These are phyloP conservation scores for Syncephalis plumigaleata DNA, from an alignment of 371 early-diverging fungal genomes.

Conservation along the genomic window DNA sequence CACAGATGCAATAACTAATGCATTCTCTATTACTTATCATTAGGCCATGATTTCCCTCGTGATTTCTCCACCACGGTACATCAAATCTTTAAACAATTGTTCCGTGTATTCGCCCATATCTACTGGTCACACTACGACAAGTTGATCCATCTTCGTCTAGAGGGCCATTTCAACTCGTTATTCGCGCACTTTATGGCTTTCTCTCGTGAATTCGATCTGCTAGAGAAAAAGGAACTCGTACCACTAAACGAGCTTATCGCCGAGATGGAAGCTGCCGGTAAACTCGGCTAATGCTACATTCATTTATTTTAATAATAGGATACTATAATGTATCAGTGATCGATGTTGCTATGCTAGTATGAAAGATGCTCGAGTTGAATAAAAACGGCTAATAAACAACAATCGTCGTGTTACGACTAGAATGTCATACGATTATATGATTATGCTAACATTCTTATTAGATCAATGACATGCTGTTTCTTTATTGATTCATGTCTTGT, in stretches of 20 bases:
- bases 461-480: no score
- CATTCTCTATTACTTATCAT: background rate
- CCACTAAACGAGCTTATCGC: slow-evolving; percentile 67
- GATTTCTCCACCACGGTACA: slow-evolving; percentile 51
- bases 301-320: no score
- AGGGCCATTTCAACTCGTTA: slow-evolving; percentile 84
- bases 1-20: background rate
- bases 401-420: no score
- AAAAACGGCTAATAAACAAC: no score
- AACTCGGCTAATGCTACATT: slow-evolving; percentile 11
- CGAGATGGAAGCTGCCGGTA: slow-evolving; percentile 30
- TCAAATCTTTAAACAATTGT: slow-evolving; percentile 63
- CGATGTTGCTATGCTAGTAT: no score
- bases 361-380: no score
- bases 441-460: no score
- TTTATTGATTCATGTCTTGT: no score
- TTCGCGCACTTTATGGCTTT: slow-evolving; percentile 90
- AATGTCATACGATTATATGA: no score
- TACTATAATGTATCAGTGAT: no score
- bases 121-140: slow-evolving; percentile 85
- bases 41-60: slow-evolving; percentile 58
- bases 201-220: slow-evolving; percentile 72
- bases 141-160: slow-evolving; percentile 58
- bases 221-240: slow-evolving; percentile 78
- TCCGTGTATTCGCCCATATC: slow-evolving; percentile 85